Base-by-base conservation (phyloP, 495 filamentous ascomycete genomes). In the Xylaria grammica region DNA sequence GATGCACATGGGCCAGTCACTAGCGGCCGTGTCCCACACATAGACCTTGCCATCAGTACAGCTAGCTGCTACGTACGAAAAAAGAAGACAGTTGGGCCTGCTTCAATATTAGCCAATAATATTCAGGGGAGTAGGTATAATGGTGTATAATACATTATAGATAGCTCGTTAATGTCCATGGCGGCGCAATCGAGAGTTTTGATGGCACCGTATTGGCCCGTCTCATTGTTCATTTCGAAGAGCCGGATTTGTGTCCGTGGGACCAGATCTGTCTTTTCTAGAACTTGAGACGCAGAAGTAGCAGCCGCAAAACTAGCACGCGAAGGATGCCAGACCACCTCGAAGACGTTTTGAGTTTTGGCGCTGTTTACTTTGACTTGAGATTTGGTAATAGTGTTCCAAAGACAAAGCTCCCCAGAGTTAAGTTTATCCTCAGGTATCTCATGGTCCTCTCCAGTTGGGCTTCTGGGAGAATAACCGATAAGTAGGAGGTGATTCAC, bases 11-110 rank as follows among this genome's bases (percentile, higher is more conserved):
- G 87, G 78, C 45, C 77, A 56, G 30, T 81, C 77, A 24, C 72
- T 73, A 11, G 78, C 81, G 0, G 92, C 86, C 10, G 82, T 80
- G 70, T 99, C 95, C 91, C 91, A 99, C 3, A 97, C 83, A 68
- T 96, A 94, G 0, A 89, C 90, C 6, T 81, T 86, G 2, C 93
- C 90, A 71, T 94, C 86, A 0, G 95, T 99, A 69, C 92, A 95
- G 11, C 91, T 90, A 4, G 91, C 91, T 1, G 92, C 90, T 30
- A 97, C 71, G 65, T 93, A 89, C 27, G 74, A 76, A 63, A 70
- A 79, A n/a, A 72, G 62, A 42, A 59, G 66, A 60, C 77, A 75
- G n/a, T 79, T 83, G 6, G 79, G 79, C 58, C 76, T 84, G 19
- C 6, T 53, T 61, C 11, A 36, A 8, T 6, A 45, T 83, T 79